Percentiles rank a stretch among this genome's conserved stretches.
Evolutionary conservation across 352 stramenopile genomes (phyloP).

Genomic region (Pythium grandisporangium): DNA sequence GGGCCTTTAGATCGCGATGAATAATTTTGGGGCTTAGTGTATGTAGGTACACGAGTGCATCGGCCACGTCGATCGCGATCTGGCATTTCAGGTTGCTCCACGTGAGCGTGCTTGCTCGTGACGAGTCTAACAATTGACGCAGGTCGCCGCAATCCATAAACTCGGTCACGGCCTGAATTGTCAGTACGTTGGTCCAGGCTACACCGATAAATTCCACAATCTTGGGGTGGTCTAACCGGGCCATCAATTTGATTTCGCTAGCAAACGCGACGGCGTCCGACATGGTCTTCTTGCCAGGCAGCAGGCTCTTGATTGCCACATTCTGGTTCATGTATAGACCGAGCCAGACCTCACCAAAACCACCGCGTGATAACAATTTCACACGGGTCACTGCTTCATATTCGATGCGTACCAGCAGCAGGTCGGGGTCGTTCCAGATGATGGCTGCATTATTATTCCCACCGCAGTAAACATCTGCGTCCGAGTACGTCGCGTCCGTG

Average conservation of each 20-base stretch:
- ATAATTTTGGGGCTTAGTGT: slow-evolving; percentile 9
- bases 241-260: slow-evolving; percentile 9
- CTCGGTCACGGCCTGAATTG: slow-evolving; percentile 6
- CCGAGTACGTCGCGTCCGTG: neutral
- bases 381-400: slow-evolving; percentile 37
- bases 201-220: slow-evolving; percentile 14
- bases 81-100: slow-evolving; percentile 11
- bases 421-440: slow-evolving; percentile 58
- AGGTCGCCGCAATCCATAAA: slow-evolving; percentile 14
- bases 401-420: slow-evolving; percentile 50
- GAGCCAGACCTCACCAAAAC: slow-evolving; percentile 63
- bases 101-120: slow-evolving; percentile 1
- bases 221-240: slow-evolving; percentile 8
- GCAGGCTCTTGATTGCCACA: slow-evolving; percentile 13
- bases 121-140: slow-evolving; percentile 4
- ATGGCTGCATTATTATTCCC: slow-evolving; percentile 18
- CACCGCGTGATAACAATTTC: slow-evolving; percentile 48
- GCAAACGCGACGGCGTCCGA: slow-evolving; percentile 7
- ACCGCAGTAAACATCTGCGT: neutral
- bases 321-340: slow-evolving; percentile 27
- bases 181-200: slow-evolving; percentile 6
- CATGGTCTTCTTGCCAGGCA: slow-evolving; percentile 5
- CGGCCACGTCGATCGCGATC: slow-evolving; percentile 16
- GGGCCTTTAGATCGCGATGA: slow-evolving; percentile 15
- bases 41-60: slow-evolving; percentile 15